phyloP scores from a whole-genome alignment of 2,329 filamentous ascomycete genomes.

The Dryadomyces sulphureus region DNA sequence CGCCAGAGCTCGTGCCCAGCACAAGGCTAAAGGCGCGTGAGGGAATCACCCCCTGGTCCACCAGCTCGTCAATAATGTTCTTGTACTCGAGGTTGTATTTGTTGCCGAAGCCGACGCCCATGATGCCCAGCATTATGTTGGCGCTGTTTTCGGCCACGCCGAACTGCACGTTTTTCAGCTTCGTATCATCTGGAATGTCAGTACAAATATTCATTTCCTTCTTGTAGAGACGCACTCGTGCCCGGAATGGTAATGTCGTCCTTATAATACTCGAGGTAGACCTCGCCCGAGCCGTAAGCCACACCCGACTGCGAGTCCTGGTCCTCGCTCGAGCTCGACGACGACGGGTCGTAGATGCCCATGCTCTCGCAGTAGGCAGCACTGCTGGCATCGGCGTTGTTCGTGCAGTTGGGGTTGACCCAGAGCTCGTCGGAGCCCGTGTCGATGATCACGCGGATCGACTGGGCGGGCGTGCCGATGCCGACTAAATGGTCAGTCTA shows the following conservation, averaged over 20 bases:
- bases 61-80: slow-evolving; percentile 31
- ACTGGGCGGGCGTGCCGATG: slow-evolving; percentile 34
- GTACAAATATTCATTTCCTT: too few relatives aligned
- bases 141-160: slow-evolving; percentile 36
- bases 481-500: slow-evolving; percentile 17
- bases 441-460: slow-evolving; percentile 33
- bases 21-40: slow-evolving; percentile 18
- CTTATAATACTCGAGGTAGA: slow-evolving; percentile 24
- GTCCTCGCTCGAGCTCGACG: slow-evolving; percentile 19
- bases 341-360: slow-evolving; percentile 22
- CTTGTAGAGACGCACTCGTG: slow-evolving; percentile 7
- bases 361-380: slow-evolving; percentile 23
- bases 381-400: slow-evolving; percentile 19
- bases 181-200: slow-evolving; percentile 16
- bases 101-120: slow-evolving; percentile 55
- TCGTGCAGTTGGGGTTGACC: slow-evolving; percentile 42
- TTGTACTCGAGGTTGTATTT: slow-evolving; percentile 20
- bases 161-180: slow-evolving; percentile 37
- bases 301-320: slow-evolving; percentile 18
- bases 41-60: slow-evolving; percentile 30
- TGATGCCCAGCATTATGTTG: slow-evolving; percentile 36
- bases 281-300: slow-evolving; percentile 30
- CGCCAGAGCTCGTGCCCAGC: slow-evolving; percentile 15
- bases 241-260: slow-evolving; percentile 22
- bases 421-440: slow-evolving; percentile 41